Conservation (phyloP, 768 basidiomycete species). For the Amanita polypyramis region DNA sequence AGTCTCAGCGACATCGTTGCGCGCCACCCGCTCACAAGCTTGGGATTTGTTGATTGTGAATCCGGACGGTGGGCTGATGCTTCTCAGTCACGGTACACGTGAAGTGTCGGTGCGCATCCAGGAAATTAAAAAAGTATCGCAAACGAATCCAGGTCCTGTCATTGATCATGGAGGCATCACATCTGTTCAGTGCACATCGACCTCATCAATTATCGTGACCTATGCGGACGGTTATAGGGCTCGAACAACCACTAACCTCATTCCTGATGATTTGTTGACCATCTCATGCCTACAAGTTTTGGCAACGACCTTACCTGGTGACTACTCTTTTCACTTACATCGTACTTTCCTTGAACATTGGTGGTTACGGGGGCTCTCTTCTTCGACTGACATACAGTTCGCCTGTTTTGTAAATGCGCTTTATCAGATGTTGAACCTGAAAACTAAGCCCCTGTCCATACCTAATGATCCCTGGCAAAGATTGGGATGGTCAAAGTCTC, state of each 20-base stretch:
- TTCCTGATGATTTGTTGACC: constrained; percentile 46
- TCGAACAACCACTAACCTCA: constrained; percentile 42
- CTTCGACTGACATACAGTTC: constrained; percentile 41
- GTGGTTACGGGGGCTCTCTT: constrained; percentile 34
- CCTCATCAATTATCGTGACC: constrained; percentile 42
- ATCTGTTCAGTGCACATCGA: constrained; percentile 35
- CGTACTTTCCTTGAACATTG: constrained; percentile 45
- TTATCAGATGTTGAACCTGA: constrained; percentile 32
- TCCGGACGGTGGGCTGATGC: constrained; percentile 37
- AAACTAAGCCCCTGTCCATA: constrained; percentile 12
- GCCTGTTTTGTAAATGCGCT: constrained; percentile 45
- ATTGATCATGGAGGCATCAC: constrained; percentile 27
- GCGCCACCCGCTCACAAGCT: constrained; percentile 50
- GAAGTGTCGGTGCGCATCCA: constrained; percentile 22
- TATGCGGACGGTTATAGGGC: constrained; percentile 39
- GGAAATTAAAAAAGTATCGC: not conserved
- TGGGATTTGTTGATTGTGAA: constrained; percentile 64
- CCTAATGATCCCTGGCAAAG: constrained; percentile 33
- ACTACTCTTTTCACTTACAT: constrained; percentile 48
- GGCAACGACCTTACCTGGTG: constrained; percentile 46
- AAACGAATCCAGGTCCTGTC: not conserved
- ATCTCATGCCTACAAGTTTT: constrained; percentile 51
- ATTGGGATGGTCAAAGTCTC: constrained; percentile 33
- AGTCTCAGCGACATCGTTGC: constrained; percentile 44
- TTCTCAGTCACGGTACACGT: constrained; percentile 52